Conservation (phyloP, 371 early-diverging fungal species). For the Mucor saturninus region DNA sequence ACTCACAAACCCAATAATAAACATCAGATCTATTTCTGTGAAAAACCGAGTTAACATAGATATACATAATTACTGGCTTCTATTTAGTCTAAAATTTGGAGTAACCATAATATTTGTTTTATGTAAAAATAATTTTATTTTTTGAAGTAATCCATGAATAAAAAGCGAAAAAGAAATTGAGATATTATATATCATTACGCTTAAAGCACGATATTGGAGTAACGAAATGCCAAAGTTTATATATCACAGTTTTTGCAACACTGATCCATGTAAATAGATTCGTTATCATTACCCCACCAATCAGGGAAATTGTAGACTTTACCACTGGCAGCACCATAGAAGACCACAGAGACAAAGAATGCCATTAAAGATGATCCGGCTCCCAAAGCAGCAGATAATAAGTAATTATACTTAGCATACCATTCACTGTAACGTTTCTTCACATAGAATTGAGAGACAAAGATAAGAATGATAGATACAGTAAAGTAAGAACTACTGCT, state of each 20-base stretch:
- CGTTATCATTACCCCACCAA: constrained; percentile 55
- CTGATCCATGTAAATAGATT: constrained; percentile 23
- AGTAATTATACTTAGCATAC: constrained; percentile 61
- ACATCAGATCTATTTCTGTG: too few species aligned
- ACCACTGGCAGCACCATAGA: constrained; percentile 57
- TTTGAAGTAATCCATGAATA: too few species aligned
- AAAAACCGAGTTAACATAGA: too few species aligned
- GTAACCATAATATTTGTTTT: too few species aligned
- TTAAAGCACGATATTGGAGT: too few species aligned
- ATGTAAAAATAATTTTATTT: too few species aligned
- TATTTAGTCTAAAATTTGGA: too few species aligned
- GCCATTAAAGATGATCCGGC: constrained; percentile 61
- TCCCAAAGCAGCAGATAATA: constrained; percentile 61
- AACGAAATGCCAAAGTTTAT: too few species aligned
- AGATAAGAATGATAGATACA: constrained; percentile 36
- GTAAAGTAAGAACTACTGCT: constrained; percentile 46
- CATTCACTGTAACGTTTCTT: constrained; percentile 45
- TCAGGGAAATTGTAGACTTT: constrained; percentile 43
- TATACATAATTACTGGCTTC: too few species aligned
- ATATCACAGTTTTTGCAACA: constrained; percentile 26
- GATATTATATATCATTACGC: too few species aligned
- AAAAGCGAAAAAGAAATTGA: too few species aligned
- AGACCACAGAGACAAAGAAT: constrained; percentile 52
- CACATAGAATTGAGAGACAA: constrained; percentile 55
- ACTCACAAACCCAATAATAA: too few species aligned